Conservation (phyloP, 352 stramenopile genomes). For the Globisporangium canariense region DNA sequence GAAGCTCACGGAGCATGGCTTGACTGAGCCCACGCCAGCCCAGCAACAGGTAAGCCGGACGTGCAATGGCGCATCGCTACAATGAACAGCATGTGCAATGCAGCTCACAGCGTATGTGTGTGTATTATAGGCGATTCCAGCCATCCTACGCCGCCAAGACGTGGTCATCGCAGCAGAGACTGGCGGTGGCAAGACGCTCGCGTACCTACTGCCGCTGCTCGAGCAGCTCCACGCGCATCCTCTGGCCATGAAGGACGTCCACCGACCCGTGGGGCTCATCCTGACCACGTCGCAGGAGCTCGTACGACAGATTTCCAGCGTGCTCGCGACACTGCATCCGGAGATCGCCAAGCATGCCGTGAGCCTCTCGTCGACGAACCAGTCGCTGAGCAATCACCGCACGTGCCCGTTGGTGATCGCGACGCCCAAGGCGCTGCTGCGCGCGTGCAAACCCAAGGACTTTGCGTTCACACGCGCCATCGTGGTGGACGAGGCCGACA, state of each 20-base stretch:
- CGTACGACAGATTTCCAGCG: constrained; percentile 60
- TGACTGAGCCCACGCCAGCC: constrained; percentile 44
- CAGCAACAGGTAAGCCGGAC: constrained; percentile 31
- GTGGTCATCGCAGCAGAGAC: constrained; percentile 94
- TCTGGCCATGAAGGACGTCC: constrained; percentile 32
- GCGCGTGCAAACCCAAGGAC: constrained; percentile 57
- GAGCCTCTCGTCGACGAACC: constrained; percentile 54
- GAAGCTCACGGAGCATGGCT: constrained; percentile 30
- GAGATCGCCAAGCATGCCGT: constrained; percentile 34
- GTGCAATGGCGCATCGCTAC: not conserved
- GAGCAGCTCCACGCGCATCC: constrained; percentile 42
- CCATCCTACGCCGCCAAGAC: constrained; percentile 53
- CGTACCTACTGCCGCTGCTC: constrained; percentile 93
- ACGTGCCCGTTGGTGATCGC: constrained; percentile 55
- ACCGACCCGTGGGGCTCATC: constrained; percentile 61
- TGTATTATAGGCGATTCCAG: constrained; percentile 43
- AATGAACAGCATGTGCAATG: not conserved
- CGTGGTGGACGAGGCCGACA: constrained; percentile 81
- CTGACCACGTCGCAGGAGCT: constrained; percentile 88
- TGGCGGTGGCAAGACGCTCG: constrained; percentile 94
- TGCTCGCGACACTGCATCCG: constrained; percentile 39
- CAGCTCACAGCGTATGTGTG: not conserved
- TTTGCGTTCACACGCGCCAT: constrained; percentile 73
- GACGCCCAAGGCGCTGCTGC: constrained; percentile 62
- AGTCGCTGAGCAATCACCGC: constrained; percentile 33